Percentiles rank a stretch among this genome's conserved stretches.
Conservation (phyloP, 2,329 filamentous ascomycete genomes). For the Aspergillus spinulosporus region DNA sequence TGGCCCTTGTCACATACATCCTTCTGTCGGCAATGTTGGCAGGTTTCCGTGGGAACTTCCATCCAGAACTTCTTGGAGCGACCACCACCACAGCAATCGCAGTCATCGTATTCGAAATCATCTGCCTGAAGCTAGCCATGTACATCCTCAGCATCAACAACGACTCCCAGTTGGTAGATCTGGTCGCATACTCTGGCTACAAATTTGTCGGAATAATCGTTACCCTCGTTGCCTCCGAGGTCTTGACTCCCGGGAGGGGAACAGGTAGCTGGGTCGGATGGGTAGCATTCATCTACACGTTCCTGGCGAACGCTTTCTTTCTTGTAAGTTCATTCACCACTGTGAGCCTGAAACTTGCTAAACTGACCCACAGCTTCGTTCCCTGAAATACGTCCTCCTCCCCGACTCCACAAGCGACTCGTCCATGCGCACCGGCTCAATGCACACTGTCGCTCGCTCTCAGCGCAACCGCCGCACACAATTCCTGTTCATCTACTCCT, state of each 20-base stretch:
- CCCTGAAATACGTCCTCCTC: slow-evolving; percentile 90
- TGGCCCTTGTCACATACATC: slow-evolving; percentile 97
- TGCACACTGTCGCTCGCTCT: slow-evolving; percentile 73
- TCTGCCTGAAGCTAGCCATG: slow-evolving; percentile 87
- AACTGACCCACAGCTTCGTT: slow-evolving; percentile 67
- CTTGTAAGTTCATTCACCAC: slow-evolving; percentile 61
- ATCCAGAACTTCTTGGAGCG: slow-evolving; percentile 87
- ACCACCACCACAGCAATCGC: slow-evolving; percentile 82
- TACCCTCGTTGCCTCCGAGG: slow-evolving; percentile 76
- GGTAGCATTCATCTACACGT: slow-evolving; percentile 87
- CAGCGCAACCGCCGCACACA: slow-evolving; percentile 87
- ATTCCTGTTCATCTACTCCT: slow-evolving; percentile 92
- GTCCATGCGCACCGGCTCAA: slow-evolving; percentile 58
- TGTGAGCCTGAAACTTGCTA: not conserved
- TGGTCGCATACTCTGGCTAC: slow-evolving; percentile 96
- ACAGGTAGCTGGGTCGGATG: slow-evolving; percentile 88
- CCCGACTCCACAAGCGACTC: slow-evolving; percentile 73
- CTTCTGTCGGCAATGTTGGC: slow-evolving; percentile 88
- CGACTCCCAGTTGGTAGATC: slow-evolving; percentile 86
- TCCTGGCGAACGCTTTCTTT: slow-evolving; percentile 91
- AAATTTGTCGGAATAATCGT: slow-evolving; percentile 97
- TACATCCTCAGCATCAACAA: slow-evolving; percentile 93
- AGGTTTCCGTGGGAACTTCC: slow-evolving; percentile 85
- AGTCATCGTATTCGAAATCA: slow-evolving; percentile 82
- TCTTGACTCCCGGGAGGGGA: slow-evolving; percentile 75